These are phyloP conservation scores for Neurospora tetrasperma DNA, from an alignment of 495 filamentous ascomycete species.

Conservation along the genomic window DNA sequence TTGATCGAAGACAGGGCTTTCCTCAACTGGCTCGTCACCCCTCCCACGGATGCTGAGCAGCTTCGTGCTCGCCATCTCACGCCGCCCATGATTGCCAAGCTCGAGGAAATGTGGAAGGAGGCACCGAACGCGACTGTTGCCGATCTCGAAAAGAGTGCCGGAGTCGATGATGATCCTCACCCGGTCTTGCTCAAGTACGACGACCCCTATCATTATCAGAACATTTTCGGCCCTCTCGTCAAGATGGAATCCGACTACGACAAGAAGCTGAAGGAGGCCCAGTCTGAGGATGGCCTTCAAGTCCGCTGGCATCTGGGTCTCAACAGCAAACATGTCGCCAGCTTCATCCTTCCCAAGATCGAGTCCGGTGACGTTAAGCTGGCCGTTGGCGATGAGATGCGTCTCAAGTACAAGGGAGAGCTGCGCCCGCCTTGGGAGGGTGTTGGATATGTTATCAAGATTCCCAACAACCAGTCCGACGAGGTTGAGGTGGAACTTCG, in stretches of 20 bases:
- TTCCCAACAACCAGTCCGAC: conserved; percentile 97
- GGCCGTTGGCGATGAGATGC: conserved; percentile 97
- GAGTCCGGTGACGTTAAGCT: conserved; percentile 97
- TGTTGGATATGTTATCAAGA: conserved; percentile 98
- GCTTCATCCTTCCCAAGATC: conserved; percentile 92
- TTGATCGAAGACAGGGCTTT: conserved; percentile 96
- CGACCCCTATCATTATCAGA: conserved; percentile 97
- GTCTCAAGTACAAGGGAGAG: conserved; percentile 90
- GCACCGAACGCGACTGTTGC: conserved; percentile 80
- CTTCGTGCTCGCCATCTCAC: conserved; percentile 88
- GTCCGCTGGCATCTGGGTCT: conserved; percentile 94
- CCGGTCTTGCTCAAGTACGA: conserved; percentile 92
- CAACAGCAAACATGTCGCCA: conserved; percentile 95
- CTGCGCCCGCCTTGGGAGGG: conserved; percentile 93
- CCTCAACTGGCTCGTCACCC: conserved; percentile 82
- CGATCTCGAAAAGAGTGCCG: conserved; percentile 86
- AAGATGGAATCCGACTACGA: conserved; percentile 99
- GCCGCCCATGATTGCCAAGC: conserved; percentile 89
- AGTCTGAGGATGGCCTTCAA: conserved; percentile 87
- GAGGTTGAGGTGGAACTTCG: conserved; percentile 94
- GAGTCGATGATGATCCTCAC: conserved; percentile 89
- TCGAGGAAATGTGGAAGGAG: conserved; percentile 99
- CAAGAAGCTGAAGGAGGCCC: conserved; percentile 95
- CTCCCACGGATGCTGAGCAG: conserved; percentile 89
- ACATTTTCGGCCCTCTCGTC: conserved; percentile 94